Evolutionary conservation across 164 flowering plant genomes (phyloP).

Genomic region (Aristolochia fimbriata): DNA sequence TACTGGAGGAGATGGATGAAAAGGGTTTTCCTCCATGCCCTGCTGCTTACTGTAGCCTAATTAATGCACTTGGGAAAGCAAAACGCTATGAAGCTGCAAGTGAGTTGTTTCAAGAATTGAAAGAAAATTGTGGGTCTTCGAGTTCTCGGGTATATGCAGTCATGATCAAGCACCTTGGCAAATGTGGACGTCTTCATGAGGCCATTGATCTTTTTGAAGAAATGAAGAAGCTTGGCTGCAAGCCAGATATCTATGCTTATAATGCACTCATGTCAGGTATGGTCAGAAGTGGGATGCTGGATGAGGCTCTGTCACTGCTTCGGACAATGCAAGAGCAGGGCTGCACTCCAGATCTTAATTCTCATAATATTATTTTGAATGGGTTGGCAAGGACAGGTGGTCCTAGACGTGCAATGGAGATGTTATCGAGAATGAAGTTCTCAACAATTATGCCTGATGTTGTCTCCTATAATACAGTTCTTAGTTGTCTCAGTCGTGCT

Average conservation of each 20-base stretch:
- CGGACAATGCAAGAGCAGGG: conserved; percentile 75
- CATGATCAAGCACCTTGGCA: conserved; percentile 92
- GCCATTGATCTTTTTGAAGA: conserved; percentile 84
- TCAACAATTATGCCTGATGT: conserved; percentile 71
- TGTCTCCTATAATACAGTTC: conserved; percentile 82
- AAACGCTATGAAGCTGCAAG: conserved; percentile 83
- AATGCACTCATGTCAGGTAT: conserved; percentile 95
- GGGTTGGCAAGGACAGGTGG: conserved; percentile 76
- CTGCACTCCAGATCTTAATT: conserved; percentile 69
- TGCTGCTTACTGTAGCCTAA: conserved; percentile 91
- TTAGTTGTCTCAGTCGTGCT: conserved; percentile 81
- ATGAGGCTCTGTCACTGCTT: conserved; percentile 75
- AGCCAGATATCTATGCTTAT: conserved; percentile 78
- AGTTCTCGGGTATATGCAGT: conserved; percentile 89
- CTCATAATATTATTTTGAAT: conserved; percentile 78
- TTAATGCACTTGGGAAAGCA: conserved; percentile 75
- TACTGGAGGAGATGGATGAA: conserved; percentile 98
- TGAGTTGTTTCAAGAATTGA: conserved; percentile 83
- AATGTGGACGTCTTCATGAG: conserved; percentile 62
- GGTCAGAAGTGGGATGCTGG: conserved; percentile 80
- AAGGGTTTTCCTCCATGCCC: conserved; percentile 92
- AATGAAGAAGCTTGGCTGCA: conserved; percentile 69
- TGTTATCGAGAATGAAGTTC: conserved; percentile 64
- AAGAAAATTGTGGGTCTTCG: conserved; percentile 74
- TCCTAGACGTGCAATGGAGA: conserved; percentile 64